Evolutionary conservation across 768 basidiomycete genomes (phyloP).

Genomic region (Albatrellus ellisii): DNA sequence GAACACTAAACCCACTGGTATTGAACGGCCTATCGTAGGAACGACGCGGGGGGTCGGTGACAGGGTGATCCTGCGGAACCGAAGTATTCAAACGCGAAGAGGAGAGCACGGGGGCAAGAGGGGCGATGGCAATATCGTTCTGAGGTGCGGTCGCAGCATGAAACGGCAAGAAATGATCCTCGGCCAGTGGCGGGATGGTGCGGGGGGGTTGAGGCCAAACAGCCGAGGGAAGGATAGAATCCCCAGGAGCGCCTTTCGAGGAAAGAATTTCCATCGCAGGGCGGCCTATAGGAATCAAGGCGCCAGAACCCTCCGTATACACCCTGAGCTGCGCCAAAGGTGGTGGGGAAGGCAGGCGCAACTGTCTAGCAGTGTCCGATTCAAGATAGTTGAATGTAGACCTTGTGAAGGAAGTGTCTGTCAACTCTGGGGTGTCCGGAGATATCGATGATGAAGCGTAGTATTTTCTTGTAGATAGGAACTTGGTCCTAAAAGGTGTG

Average conservation of each 20-base stretch:
- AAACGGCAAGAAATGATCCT: not conserved
- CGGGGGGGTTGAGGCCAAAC: conserved; percentile 7
- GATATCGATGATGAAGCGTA: conserved; percentile 3
- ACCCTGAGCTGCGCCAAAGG: not conserved
- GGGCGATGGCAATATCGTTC: too few species aligned
- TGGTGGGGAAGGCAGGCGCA: conserved; percentile 7
- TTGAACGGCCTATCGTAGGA: too few species aligned
- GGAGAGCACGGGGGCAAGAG: too few species aligned
- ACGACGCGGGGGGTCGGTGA: too few species aligned
- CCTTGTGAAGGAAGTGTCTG: conserved; percentile 5
- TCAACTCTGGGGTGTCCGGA: too few species aligned
- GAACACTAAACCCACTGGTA: too few species aligned
- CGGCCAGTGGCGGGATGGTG: not conserved
- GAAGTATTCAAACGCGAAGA: too few species aligned
- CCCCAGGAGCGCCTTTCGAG: conserved; percentile 1
- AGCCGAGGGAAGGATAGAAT: conserved; percentile 3
- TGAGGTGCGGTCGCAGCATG: too few species aligned
- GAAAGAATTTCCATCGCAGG: too few species aligned
- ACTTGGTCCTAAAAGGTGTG: conserved; percentile 3
- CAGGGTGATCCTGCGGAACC: too few species aligned
- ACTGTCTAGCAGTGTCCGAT: conserved; percentile 5
- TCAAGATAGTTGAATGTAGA: conserved; percentile 8
- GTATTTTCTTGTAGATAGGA: conserved; percentile 5
- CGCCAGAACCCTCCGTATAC: too few species aligned
- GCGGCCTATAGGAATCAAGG: too few species aligned